A percentile compares a stretch with the other conserved stretches of the same genome.
These are phyloP conservation scores for Nepenthes mirabilis DNA, from an alignment of 148 eudicot genomes.

Conservation along the genomic window DNA sequence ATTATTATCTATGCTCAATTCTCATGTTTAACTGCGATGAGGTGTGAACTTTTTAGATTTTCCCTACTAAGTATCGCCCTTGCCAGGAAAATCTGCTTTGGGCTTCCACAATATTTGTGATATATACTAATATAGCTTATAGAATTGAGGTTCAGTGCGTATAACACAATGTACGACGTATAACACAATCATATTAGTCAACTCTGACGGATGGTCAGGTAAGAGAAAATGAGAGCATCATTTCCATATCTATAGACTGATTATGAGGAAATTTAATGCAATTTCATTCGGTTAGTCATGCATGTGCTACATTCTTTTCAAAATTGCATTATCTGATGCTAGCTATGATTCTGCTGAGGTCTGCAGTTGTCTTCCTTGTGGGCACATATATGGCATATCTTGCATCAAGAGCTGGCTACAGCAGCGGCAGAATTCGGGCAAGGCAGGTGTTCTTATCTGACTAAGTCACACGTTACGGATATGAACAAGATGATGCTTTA, in stretches of 20 bases:
- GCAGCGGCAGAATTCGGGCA: conserved; percentile 1
- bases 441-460: conserved; percentile 2
- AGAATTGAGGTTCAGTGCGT: too few species aligned
- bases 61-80: background rate
- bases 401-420: conserved; percentile 13
- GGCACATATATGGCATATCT: conserved; percentile 15
- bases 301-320: too few species aligned
- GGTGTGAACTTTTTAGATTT: background rate
- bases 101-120: too few species aligned
- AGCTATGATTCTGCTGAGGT: background rate
- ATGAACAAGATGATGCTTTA: background rate
- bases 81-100: background rate
- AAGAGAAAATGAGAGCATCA: too few species aligned
- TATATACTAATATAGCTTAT: too few species aligned
- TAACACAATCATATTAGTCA: too few species aligned
- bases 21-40: background rate
- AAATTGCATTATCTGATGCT: background rate
- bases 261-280: too few species aligned
- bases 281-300: too few species aligned
- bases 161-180: too few species aligned
- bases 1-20: background rate
- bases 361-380: conserved; percentile 18
- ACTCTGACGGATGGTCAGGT: too few species aligned
- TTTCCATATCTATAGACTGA: too few species aligned
- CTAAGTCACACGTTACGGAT: background rate